Conservation (phyloP, 2,329 filamentous ascomycete species). For the Fusarium hostae region DNA sequence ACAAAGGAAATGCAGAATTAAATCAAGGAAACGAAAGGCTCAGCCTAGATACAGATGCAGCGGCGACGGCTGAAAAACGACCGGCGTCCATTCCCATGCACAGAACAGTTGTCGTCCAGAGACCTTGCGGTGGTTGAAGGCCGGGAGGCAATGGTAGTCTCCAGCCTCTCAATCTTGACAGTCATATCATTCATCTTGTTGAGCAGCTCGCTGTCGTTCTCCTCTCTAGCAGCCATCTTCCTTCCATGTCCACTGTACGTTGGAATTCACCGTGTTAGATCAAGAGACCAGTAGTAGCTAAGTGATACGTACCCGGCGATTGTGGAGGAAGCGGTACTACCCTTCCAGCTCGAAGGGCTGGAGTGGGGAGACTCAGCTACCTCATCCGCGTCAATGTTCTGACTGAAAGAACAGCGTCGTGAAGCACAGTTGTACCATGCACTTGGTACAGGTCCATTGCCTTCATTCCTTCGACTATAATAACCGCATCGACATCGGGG, state of each 20-base stretch:
- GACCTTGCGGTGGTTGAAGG: rapidly evolving
- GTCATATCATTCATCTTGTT: background rate
- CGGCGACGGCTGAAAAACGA: background rate
- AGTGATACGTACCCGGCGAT: background rate
- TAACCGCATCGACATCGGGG: background rate
- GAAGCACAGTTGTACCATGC: background rate
- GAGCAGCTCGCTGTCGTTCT: background rate
- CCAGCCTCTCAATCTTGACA: background rate
- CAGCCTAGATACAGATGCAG: background rate
- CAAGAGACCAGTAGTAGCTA: rapidly evolving
- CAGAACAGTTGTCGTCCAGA: background rate
- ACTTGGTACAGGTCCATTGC: background rate
- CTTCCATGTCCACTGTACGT: rapidly evolving
- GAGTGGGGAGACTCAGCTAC: background rate
- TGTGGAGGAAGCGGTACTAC: background rate
- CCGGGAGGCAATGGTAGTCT: background rate
- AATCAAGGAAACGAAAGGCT: rapidly evolving
- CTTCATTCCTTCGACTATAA: background rate
- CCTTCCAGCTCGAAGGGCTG: background rate
- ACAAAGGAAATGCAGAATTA: rapidly evolving
- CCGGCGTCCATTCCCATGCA: background rate
- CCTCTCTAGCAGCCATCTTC: background rate
- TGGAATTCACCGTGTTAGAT: background rate
- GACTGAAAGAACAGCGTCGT: background rate
- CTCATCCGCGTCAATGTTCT: background rate